Percentiles rank a stretch among this genome's conserved stretches.
Conservation (phyloP, 2,329 filamentous ascomycete species). For the Verticillium albo-atrum region DNA sequence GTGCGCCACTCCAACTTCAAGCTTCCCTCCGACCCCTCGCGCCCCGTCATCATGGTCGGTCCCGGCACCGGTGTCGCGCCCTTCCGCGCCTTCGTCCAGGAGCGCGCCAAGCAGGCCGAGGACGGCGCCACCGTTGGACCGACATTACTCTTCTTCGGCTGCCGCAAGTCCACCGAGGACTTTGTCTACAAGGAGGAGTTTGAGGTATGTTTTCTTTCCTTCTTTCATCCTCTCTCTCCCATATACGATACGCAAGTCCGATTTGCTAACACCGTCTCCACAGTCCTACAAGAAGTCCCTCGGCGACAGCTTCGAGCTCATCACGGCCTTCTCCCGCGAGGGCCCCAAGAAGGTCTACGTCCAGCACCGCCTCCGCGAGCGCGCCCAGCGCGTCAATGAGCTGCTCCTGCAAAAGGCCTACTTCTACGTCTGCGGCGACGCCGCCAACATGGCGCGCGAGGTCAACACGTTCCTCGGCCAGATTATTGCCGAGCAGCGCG, state of each 20-base stretch:
- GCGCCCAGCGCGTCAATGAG: conserved; percentile 78
- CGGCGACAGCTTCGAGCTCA: conserved; percentile 83
- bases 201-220: conserved; percentile 60
- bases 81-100: conserved; percentile 92
- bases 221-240: neutral
- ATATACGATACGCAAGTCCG: too few species aligned
- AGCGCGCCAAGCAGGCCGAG: conserved; percentile 78
- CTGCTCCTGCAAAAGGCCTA: conserved; percentile 83
- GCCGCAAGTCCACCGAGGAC: conserved; percentile 81
- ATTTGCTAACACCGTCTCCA: too few species aligned
- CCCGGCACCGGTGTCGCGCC: conserved; percentile 95
- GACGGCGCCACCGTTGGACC: conserved; percentile 79
- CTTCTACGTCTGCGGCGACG: conserved; percentile 98
- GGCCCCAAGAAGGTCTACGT: conserved; percentile 89
- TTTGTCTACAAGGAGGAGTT: conserved; percentile 91
- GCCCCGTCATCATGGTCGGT: conserved; percentile 93
- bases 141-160: conserved; percentile 92
- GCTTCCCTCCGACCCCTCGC: conserved; percentile 88
- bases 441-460: conserved; percentile 93
- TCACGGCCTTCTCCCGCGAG: conserved; percentile 95
- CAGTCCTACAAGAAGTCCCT: conserved; percentile 82
- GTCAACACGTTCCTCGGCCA: conserved; percentile 83
- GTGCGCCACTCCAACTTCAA: conserved; percentile 99
- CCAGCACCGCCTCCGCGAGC: conserved; percentile 84
- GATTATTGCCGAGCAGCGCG: conserved; percentile 81